Base-by-base conservation (phyloP, 495 filamentous ascomycete genomes). In the Xylaria venustula region DNA sequence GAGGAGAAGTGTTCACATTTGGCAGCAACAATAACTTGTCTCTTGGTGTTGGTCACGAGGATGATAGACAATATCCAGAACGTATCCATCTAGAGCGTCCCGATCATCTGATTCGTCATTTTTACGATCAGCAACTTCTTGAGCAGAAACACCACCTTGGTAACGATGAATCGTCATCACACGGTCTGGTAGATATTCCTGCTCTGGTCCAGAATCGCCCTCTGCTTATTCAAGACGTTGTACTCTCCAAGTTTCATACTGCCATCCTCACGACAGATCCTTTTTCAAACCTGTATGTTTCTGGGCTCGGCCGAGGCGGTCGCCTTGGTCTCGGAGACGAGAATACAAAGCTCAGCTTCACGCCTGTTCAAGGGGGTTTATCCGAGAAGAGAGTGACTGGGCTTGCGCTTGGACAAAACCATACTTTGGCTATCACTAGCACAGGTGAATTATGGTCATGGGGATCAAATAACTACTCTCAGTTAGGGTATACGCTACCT, bases 21-120 rank as follows among this genome's bases (percentile, higher is more conserved):
- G 94, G 94, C 19, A 97, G 91, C 71, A 98, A 97, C 73, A 93
- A 94, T 65, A 98, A 98, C 65, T 76, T 96, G 12, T 92, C 89
- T 7, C 82, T 98, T 42, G 94, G 95, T 2, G 89, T 98, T 64
- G 91, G 92, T 15, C 91, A 97, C 67, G 87, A 93, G 65, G 92
- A 97, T 71, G 93, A 98, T 64, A 87, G 94, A 3, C 92, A 97
- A 54, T 96, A 86, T 70, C 94, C 94, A 0, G 94, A 98, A 68
- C 85, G 91, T 42, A 83, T 96, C 12, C 73, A 75, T 20, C 70
- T 98, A 60, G 83, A 88, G 44, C 86, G 95, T n/a, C 92, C 93
- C 1, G 86, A 89, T 20, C 87, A 92, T 62, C 77, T 98, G 17
- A 73, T 96, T 5, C 77, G 83, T 42, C 77, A 86, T 36, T 89